Base-by-base conservation (phyloP, 192 early-diverging fungal genomes). In the Gaertneriomyces semiglobifer region DNA sequence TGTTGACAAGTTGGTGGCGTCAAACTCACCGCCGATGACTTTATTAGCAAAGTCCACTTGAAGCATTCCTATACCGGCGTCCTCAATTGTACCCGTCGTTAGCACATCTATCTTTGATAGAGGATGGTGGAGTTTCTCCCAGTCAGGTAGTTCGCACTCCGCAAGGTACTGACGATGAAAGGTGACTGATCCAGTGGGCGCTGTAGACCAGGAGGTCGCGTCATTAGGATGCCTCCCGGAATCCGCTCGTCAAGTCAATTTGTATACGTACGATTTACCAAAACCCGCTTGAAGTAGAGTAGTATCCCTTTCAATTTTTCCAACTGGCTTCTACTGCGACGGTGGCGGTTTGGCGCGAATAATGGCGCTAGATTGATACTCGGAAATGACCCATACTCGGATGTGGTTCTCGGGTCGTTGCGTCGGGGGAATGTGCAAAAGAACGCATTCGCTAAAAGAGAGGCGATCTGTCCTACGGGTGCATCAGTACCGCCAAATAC, bases 21-120 rank as follows among this genome's bases (percentile, higher is more conserved):
- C 25, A 52, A 2, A 63, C 62, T 25, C 63, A 68, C 80, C 81
- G 7, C 81, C 81, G 40, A 82, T 77, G 4, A 70, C 25, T 50
- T 77, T 72, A 58, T 82, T 82, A 19, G 79, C 81, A 68, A 82
- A 82, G 58, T 82, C 81, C 4, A 73, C 58, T 51, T 77, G 72
- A 1, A 77, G 39, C 38, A 68, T 54, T 0, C 58, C 79, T 7
- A 5, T 3, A 19, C 69, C 75, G 39, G 72, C 60, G 67, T 81
- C 81, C 57, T 82, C 81, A 16, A 82, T 82, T 8, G 53, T 78
- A 2, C 81, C 81, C 43, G 47, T 33, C 16, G 53, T 40, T 8
- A 41, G 39, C 2, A 79, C 63, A 25, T 44, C 38, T 45, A 75
- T 12, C 9, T n/a, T 40, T 43, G 25, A 20, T 16, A 74, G 47